A percentile compares a stretch with the other conserved stretches of the same genome.
Evolutionary conservation across 2,329 filamentous ascomycete genomes (phyloP).

Genomic region (Chrysoporthe puriensis): DNA sequence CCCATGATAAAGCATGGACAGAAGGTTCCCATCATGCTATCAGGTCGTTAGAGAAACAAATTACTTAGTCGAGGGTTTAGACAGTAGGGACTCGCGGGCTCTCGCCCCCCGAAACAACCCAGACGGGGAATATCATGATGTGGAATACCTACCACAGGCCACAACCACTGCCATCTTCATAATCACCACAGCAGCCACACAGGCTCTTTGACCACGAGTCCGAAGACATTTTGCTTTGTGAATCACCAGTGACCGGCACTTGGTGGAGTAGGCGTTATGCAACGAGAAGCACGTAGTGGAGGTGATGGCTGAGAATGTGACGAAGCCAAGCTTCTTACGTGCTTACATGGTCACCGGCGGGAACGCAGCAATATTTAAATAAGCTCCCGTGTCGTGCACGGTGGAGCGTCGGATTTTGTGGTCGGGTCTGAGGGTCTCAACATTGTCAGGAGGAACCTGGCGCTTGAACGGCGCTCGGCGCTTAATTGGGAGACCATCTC

Average conservation of each 20-base stretch:
- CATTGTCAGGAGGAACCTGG: neutral
- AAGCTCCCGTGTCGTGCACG: neutral
- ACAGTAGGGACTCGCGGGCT: neutral
- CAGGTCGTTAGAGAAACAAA: neutral
- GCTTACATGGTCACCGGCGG: slow-evolving; percentile 4
- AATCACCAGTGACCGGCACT: neutral
- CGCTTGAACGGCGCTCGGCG: neutral
- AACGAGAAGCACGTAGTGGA: neutral
- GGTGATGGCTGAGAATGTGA: neutral
- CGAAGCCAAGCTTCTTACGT: slow-evolving; percentile 2
- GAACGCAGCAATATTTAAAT: neutral
- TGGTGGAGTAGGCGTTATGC: neutral
- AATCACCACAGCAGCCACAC: slow-evolving; percentile 11
- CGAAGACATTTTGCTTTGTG: slow-evolving; percentile 3
- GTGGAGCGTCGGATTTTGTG: neutral
- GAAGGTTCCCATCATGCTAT: slow-evolving; percentile 18
- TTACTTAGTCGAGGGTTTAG: neutral
- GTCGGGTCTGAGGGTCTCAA: neutral
- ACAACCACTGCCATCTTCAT: slow-evolving; percentile 14
- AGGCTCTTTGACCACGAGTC: slow-evolving; percentile 14
- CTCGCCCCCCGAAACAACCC: neutral
- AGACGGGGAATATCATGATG: neutral
- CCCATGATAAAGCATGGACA: slow-evolving; percentile 23
- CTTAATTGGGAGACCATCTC: neutral
- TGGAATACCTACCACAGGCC: slow-evolving; percentile 12